Conservation (phyloP, 2,329 filamentous ascomycete genomes). For the Trichoderma lentiforme region DNA sequence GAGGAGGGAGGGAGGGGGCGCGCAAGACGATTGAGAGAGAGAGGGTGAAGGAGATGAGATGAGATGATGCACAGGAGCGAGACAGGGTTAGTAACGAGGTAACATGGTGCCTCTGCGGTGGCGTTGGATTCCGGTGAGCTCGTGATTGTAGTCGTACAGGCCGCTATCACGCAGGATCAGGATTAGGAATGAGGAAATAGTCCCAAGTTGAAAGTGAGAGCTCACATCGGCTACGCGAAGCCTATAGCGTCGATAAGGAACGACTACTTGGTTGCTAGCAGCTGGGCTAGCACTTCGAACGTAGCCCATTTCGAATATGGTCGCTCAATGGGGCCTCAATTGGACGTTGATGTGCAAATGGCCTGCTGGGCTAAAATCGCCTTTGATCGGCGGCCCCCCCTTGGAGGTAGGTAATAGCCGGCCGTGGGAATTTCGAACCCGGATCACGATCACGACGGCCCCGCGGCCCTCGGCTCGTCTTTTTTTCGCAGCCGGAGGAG, state of each 20-base stretch:
- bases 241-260: slow-evolving; percentile 10
- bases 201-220: neutral
- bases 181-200: neutral
- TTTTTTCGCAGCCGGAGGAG: neutral
- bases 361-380: slow-evolving; percentile 12
- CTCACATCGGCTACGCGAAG: slow-evolving; percentile 5
- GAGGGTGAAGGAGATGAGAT: neutral
- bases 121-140: neutral
- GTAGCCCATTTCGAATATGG: neutral
- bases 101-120: neutral
- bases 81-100: neutral
- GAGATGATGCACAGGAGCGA: slow-evolving; percentile 4
- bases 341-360: slow-evolving; percentile 6
- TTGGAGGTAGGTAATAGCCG: neutral
- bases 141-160: neutral
- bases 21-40: neutral
- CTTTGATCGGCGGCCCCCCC: slow-evolving; percentile 1
- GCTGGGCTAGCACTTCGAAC: neutral
- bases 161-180: neutral
- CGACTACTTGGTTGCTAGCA: neutral
- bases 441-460: neutral
- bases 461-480: neutral
- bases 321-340: neutral
- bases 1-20: neutral
- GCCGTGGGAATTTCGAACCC: neutral